These are phyloP conservation scores for Epicoccum sorghinum DNA, from an alignment of 2,329 filamentous ascomycete genomes.

Conservation along the genomic window DNA sequence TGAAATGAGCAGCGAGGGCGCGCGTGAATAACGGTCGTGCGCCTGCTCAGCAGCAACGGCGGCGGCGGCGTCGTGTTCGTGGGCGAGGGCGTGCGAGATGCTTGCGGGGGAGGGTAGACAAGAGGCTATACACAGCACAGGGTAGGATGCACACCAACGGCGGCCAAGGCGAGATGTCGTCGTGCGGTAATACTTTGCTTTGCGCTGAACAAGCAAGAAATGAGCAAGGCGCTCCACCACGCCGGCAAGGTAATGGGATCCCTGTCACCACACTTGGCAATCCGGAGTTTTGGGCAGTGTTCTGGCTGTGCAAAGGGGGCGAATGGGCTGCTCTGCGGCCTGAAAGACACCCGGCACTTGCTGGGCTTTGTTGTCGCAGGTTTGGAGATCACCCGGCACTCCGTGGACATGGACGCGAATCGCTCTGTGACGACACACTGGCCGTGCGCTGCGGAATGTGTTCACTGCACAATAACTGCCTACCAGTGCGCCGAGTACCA, in stretches of 20 bases:
- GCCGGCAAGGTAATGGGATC: slow-evolving; percentile 18
- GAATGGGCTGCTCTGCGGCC: slow-evolving; percentile 13
- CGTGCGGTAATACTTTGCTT: slow-evolving; percentile 7
- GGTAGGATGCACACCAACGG: slow-evolving; percentile 6
- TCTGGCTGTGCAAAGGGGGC: slow-evolving; percentile 17
- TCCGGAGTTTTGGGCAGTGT: slow-evolving; percentile 18
- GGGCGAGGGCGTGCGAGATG: neutral
- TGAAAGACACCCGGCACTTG: slow-evolving; percentile 9
- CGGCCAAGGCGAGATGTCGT: slow-evolving; percentile 14
- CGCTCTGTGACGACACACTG: slow-evolving; percentile 14
- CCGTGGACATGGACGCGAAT: neutral
- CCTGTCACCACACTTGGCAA: slow-evolving; percentile 21
- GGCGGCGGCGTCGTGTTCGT: neutral
- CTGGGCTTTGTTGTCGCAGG: slow-evolving; percentile 12
- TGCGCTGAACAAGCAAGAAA: slow-evolving; percentile 17
- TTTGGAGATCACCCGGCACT: slow-evolving; percentile 11
- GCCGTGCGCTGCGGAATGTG: slow-evolving; percentile 14
- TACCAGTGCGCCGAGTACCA: neutral
- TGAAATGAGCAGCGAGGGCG: slow-evolving; percentile 20
- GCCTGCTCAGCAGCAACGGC: slow-evolving; percentile 18
- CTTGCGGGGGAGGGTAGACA: too few species aligned
- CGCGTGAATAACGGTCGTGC: slow-evolving; percentile 14
- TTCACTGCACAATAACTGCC: slow-evolving; percentile 5
- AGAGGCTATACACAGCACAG: too few species aligned
- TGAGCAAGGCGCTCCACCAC: slow-evolving; percentile 19